Conservation (phyloP, 306 rosid genomes). For the Vigna angularis region DNA sequence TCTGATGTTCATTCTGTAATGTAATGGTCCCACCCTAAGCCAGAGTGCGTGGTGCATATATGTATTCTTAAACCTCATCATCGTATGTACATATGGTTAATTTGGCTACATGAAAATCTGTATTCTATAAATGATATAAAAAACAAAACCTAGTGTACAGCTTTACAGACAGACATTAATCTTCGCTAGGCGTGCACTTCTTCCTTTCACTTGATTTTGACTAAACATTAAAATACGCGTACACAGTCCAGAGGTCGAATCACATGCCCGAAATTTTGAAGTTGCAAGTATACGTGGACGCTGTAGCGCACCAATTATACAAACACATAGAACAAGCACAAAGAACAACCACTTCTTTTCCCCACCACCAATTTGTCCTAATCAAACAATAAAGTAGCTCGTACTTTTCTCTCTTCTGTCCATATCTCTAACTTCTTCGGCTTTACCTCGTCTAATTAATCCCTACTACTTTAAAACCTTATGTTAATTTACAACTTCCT, state of each 20-base stretch:
- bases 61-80: constrained; percentile 32
- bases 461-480: neutral
- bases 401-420: constrained; percentile 26
- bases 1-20: constrained; percentile 31
- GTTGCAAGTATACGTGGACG: constrained; percentile 40
- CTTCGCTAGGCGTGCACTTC: constrained; percentile 28
- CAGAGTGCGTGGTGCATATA: constrained; percentile 23
- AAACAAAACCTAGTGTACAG: constrained; percentile 27
- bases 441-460: neutral
- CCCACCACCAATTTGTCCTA: constrained; percentile 39
- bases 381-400: constrained; percentile 21
- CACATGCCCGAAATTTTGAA: constrained; percentile 38
- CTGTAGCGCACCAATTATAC: constrained; percentile 36
- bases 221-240: constrained; percentile 52
- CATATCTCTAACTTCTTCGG: neutral
- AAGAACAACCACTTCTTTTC: constrained; percentile 37
- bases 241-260: constrained; percentile 43
- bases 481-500: too few species aligned
- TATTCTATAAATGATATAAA: constrained; percentile 22
- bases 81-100: constrained; percentile 3
- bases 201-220: constrained; percentile 50
- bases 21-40: constrained; percentile 39
- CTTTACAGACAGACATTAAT: constrained; percentile 43
- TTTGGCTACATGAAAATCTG: constrained; percentile 10
- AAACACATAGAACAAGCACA: constrained; percentile 51